Evolutionary conservation across 768 basidiomycete genomes (phyloP).

Genomic region (Asterophora parasitica): DNA sequence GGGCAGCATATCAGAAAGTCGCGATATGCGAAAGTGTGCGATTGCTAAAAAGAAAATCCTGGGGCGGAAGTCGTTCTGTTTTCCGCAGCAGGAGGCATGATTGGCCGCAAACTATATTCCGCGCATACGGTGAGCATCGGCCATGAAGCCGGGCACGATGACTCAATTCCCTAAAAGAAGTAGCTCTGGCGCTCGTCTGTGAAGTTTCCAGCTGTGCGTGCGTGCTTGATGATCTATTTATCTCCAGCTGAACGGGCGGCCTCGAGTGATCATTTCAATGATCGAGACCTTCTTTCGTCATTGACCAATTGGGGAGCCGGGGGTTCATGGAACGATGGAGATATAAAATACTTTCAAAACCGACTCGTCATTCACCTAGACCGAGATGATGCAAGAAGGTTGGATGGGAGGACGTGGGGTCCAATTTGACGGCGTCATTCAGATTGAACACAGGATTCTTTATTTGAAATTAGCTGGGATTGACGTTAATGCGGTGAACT

Average conservation of each 20-base stretch:
- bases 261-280: not conserved
- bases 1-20: too few species aligned
- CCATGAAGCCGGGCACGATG: not conserved
- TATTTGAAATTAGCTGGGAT: not conserved
- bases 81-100: too few species aligned
- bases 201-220: not conserved
- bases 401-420: not conserved
- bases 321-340: not conserved
- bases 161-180: not conserved
- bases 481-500: not conserved
- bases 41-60: too few species aligned
- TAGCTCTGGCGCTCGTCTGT: not conserved
- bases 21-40: too few species aligned
- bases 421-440: not conserved
- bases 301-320: not conserved
- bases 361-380: not conserved
- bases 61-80: too few species aligned
- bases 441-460: not conserved
- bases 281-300: not conserved
- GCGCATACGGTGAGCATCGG: not conserved
- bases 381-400: not conserved
- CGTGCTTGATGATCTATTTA: not conserved
- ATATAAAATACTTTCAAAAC: not conserved
- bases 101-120: not conserved
- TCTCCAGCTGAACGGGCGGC: not conserved